Conservation (phyloP, 2,329 filamentous ascomycete species). For the Teratosphaeria pseudoeucalypti region DNA sequence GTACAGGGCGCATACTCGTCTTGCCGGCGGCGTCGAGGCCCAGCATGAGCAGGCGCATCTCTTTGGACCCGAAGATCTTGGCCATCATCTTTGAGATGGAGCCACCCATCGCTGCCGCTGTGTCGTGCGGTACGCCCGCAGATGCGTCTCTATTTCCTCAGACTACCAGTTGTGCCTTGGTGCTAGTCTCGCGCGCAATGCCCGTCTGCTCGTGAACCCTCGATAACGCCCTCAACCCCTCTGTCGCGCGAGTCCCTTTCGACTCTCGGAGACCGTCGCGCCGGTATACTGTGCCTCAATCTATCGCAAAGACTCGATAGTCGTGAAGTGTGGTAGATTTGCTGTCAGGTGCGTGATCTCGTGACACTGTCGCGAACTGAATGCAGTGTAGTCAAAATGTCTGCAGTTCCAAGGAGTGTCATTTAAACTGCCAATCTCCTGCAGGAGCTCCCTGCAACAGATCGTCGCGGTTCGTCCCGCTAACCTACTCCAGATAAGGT, state of each 20-base stretch:
- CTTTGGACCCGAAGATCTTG: constrained; percentile 98
- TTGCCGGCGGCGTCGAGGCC: constrained; percentile 96
- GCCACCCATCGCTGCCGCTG: constrained; percentile 57
- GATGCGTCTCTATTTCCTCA: background rate
- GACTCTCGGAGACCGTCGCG: background rate
- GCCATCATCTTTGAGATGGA: constrained; percentile 90
- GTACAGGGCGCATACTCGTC: constrained; percentile 51
- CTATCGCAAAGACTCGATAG: background rate
- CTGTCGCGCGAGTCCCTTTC: background rate
- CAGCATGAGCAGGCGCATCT: constrained; percentile 97
- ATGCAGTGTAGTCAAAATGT: background rate
- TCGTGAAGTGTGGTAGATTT: background rate
- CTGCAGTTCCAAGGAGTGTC: background rate
- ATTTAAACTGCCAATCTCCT: background rate
- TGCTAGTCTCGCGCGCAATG: background rate
- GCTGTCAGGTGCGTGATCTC: background rate
- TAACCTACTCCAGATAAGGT: background rate
- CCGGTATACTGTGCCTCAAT: background rate
- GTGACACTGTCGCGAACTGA: background rate
- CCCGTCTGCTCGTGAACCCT: background rate
- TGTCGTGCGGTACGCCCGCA: constrained; percentile 1
- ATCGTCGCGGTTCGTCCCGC: background rate
- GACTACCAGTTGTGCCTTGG: background rate
- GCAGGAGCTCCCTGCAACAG: background rate
- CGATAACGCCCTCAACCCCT: background rate